Base-by-base conservation (phyloP, 192 early-diverging fungal genomes). In the Gaertneriomyces semiglobifer region DNA sequence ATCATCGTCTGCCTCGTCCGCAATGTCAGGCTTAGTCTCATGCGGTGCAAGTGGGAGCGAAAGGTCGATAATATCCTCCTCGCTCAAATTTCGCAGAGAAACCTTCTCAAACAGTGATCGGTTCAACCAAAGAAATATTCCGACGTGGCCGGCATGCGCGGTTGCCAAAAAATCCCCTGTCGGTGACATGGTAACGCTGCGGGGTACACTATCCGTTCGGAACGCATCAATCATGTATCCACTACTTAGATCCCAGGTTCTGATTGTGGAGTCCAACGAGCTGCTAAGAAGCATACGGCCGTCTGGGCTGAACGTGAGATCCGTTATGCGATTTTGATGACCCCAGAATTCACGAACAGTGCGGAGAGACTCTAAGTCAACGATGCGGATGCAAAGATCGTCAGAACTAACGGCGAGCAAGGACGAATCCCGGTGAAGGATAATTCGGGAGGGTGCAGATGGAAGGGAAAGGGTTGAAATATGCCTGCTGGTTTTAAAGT, bases 221-320 rank as follows among this genome's bases (percentile, higher is more conserved):
- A 95, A 92, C 50, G 87, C 75, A 76, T 95, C 95, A 42, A 99
- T 83, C 83, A 92, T 77, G 56, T 90, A 80, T 6, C 93, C 94
- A 1, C 92, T 90, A 7, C 95, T 94, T 57, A 99, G 73, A 77
- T 99, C 97, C 95, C 95, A 99, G 1, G 94, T 94, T 58, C 94
- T 86, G 48, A 99, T 81, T 5, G 89, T 94, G 46, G 84, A 78
- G 81, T 99, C 97, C 56, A 92, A 76, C 12, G 89, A 88, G 7
- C 82, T 61, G 4, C 91, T 89, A 33, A 98, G 84, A 6, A 99
- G 76, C 92, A 92, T 92, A 54, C 95, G 86, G 52, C 90, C 91
- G 74, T 99, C 95, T 11, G 90, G 90, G 69, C 88, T 93, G 70
- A 97, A 93, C 8, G 88, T 82, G 77, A 94, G 71, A 65, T 95